Conservation (phyloP, 768 basidiomycete genomes). For the Mrakia blollopis region DNA sequence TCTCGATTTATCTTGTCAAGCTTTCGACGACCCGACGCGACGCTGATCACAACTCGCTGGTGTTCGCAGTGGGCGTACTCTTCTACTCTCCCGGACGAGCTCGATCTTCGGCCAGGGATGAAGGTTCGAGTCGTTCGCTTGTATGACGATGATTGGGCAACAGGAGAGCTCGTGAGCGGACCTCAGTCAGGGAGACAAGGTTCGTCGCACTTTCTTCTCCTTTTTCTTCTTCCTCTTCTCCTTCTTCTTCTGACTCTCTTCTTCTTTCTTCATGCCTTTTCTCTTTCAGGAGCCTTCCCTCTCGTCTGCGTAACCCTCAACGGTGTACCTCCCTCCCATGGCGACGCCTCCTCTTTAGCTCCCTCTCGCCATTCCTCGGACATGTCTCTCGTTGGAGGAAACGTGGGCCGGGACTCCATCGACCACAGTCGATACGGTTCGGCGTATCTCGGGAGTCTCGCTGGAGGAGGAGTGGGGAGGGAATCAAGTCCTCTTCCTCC, state of each 20-base stretch:
- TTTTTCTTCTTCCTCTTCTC: too few species aligned
- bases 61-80: conserved; percentile 41
- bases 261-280: background rate
- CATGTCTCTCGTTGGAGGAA: background rate
- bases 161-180: conserved; percentile 37
- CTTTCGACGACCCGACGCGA: background rate
- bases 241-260: background rate
- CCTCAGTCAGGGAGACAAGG: conserved; percentile 38
- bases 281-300: conserved; percentile 10
- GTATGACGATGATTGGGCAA: conserved; percentile 45
- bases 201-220: conserved; percentile 38
- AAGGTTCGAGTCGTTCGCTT: conserved; percentile 40
- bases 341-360: conserved; percentile 1
- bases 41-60: background rate
- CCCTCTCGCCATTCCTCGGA: background rate
- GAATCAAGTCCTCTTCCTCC: too few species aligned
- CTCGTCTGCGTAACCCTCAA: conserved; percentile 23
- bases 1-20: too few species aligned
- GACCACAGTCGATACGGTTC: too few species aligned
- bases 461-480: too few species aligned
- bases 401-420: too few species aligned
- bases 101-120: conserved; percentile 44
- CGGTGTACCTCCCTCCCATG: background rate
- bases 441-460: too few species aligned
- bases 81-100: conserved; percentile 42